Percentiles rank a stretch among this genome's conserved stretches.
Conservation (phyloP, 805 yeast genomes). For the Saccharomycopsis vini region DNA sequence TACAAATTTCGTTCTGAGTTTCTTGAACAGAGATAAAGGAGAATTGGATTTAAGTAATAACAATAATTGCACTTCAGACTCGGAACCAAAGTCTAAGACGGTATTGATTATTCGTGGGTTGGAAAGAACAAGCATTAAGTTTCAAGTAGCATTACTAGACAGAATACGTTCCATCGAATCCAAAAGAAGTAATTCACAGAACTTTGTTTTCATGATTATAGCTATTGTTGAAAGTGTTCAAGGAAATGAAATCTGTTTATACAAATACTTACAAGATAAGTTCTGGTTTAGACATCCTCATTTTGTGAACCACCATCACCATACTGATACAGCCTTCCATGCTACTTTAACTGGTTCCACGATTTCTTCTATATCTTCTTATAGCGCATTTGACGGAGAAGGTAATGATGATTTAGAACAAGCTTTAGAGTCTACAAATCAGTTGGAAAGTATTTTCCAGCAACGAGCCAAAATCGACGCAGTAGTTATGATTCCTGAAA, state of each 20-base stretch:
- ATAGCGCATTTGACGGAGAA: neutral
- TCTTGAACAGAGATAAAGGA: slow-evolving; percentile 4
- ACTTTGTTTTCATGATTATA: slow-evolving; percentile 20
- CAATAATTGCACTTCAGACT: neutral
- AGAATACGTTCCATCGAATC: slow-evolving; percentile 10
- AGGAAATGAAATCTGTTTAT: slow-evolving; percentile 20
- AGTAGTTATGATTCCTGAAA: slow-evolving; percentile 38
- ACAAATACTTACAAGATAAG: slow-evolving; percentile 21
- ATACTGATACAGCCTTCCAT: neutral
- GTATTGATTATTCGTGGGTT: slow-evolving; percentile 15
- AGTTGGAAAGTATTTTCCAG: slow-evolving; percentile 4
- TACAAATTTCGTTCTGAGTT: neutral
- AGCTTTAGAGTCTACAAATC: neutral
- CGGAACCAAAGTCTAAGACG: neutral
- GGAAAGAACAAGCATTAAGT: slow-evolving; percentile 8
- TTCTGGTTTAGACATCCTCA: slow-evolving; percentile 30
- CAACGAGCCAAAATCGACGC: slow-evolving; percentile 15
- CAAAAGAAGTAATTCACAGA: neutral
- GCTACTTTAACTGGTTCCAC: neutral
- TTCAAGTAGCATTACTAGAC: slow-evolving; percentile 18
- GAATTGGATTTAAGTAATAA: neutral
- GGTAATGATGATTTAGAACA: neutral
- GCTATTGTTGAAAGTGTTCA: slow-evolving; percentile 21
- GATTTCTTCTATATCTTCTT: neutral
- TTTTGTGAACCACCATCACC: slow-evolving; percentile 6